Conservation (phyloP, 176 grass and related monocot genomes). For the Raddia guianensis region DNA sequence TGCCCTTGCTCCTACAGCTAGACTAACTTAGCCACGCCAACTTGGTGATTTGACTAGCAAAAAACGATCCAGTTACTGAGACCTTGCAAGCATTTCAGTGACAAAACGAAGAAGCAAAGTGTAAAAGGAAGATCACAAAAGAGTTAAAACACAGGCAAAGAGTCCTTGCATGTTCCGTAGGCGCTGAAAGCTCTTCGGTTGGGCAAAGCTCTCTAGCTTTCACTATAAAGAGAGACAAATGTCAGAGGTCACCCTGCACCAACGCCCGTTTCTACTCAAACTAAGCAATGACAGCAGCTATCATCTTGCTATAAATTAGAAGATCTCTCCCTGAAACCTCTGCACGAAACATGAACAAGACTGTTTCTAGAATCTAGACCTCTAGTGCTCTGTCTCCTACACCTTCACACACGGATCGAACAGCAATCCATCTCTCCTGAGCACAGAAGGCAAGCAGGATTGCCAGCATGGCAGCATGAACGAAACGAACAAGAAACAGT, state of each 20-base stretch:
- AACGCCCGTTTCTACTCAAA: neutral
- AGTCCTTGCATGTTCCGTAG: neutral
- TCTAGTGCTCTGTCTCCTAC: neutral
- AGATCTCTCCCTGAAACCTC: neutral
- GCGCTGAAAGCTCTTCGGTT: neutral
- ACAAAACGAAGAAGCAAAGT: neutral
- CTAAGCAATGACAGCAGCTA: neutral
- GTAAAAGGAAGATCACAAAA: neutral
- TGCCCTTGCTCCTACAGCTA: conserved; percentile 12
- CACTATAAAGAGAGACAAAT: neutral
- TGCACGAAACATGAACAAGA: neutral
- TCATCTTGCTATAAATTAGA: neutral
- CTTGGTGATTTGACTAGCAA: neutral
- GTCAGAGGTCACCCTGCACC: neutral
- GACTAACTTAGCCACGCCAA: neutral
- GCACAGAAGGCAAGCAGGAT: neutral
- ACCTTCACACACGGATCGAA: neutral
- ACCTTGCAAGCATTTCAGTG: neutral
- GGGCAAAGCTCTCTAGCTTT: neutral
- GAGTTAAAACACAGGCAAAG: neutral
- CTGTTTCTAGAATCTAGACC: no score
- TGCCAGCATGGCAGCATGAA: neutral
- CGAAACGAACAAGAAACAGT: neutral
- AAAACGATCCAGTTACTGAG: neutral
- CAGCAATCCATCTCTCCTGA: neutral